phyloP scores from a whole-genome alignment of 306 rosid species.

The Malus asiatica region DNA sequence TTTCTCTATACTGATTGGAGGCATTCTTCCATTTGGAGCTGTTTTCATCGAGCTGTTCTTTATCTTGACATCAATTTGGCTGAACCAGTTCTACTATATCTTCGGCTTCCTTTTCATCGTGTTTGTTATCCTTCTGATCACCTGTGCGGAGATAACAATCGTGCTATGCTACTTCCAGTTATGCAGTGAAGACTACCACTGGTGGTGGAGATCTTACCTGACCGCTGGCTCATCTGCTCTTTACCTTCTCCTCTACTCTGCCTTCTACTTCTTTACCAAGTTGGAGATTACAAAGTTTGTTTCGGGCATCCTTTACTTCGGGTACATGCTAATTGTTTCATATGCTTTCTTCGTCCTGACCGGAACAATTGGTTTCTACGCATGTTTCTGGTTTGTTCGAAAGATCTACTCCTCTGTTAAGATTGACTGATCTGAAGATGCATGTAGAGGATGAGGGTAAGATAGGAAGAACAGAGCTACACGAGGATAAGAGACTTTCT shows the following conservation, averaged over 20 bases:
- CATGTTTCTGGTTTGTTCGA: slow-evolving; percentile 96
- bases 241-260: slow-evolving; percentile 90
- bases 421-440: slow-evolving; percentile 63
- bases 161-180: slow-evolving; percentile 99
- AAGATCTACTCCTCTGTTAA: slow-evolving; percentile 96
- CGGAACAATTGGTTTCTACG: slow-evolving; percentile 94
- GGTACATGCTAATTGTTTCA: slow-evolving; percentile 81
- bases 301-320: slow-evolving; percentile 90
- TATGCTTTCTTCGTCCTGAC: slow-evolving; percentile 91
- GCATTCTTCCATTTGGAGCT: slow-evolving; percentile 98
- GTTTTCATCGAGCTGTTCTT: slow-evolving; percentile 97
- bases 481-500: slow-evolving; percentile 21
- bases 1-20: slow-evolving; percentile 93
- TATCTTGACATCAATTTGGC: slow-evolving; percentile 97
- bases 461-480: slow-evolving; percentile 8
- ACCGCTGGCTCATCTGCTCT: slow-evolving; percentile 97
- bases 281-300: slow-evolving; percentile 86
- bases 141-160: slow-evolving; percentile 92
- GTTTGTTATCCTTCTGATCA: slow-evolving; percentile 77
- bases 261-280: slow-evolving; percentile 92
- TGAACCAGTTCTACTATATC: slow-evolving; percentile 97
- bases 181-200: slow-evolving; percentile 97
- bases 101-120: slow-evolving; percentile 96
- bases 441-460: slow-evolving; percentile 3
- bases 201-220: slow-evolving; percentile 99